Evolutionary conservation across 2,329 filamentous ascomycete species (phyloP), one percentile per base, ranked within the genome.

Genomic region (Pyrenochaeta sp.): DNA sequence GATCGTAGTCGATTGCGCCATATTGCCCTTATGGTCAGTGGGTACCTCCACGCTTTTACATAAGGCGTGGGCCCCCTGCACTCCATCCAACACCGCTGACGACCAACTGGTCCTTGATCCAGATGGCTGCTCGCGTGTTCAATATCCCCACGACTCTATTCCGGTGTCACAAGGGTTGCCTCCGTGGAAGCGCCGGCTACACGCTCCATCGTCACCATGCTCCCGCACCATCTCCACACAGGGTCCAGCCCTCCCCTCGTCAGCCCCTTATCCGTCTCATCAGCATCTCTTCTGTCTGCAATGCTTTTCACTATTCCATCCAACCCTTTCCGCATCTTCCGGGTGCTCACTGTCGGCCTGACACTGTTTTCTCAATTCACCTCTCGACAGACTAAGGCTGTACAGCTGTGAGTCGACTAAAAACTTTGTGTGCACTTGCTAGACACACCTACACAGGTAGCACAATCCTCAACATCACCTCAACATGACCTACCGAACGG

Each of bases 1-100:
- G 51, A 66, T 60, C 57, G 45, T 58, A 54, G 54, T 46, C 46
- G 53, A 66, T 64, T 59, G 61, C 63, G 63, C 63, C 61, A 64
- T 67, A 60, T 60, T 51, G 49, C 43, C 46, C 48, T 44, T 43
- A 46, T 42, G 42, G 33, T 43, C 21, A 42, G 51, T 17, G 43
- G 48, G 45, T 46, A 41, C 59, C 56, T 61, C 59, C 64, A 67
- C 61, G 58, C 61, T 66, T 49, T 60, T 61, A 59, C 64, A 58
- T 60, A 64, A 63, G n/a, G 49, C 35, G 37, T 45, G 29, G 43
- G 42, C 46, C 45, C 41, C 46, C 31, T 47, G 36, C 51, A 37
- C n/a, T 47, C 42, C 35, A 35, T 46, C 23, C 17, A 29, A 33
- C 33, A 45, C 17, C 39, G 32, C 44, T 36, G 32, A 7, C 37